Percentiles rank a stretch among this genome's conserved stretches.
Conservation (phyloP, 2,329 filamentous ascomycete genomes). For the Exophiala bonariae region DNA sequence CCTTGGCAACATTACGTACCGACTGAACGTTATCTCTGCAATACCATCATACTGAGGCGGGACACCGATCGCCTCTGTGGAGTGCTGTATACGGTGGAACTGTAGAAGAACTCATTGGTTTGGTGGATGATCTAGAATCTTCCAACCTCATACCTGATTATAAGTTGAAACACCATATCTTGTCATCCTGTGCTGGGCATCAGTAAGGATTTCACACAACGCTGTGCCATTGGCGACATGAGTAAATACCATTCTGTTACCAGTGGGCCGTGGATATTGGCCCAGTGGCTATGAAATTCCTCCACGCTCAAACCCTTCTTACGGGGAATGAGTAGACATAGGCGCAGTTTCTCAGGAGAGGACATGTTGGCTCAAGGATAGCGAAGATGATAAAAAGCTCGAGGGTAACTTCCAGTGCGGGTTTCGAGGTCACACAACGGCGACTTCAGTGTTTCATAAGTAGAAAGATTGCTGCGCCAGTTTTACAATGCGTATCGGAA, state of each 20-base stretch:
- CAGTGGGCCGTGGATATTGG: constrained; percentile 10
- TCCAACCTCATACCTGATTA: constrained; percentile 4
- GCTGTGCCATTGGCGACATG: neutral
- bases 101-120: neutral
- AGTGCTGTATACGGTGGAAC: constrained; percentile 5
- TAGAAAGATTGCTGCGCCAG: too few species aligned
- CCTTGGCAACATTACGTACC: constrained; percentile 1
- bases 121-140: neutral
- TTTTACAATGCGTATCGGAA: too few species aligned
- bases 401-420: too few species aligned
- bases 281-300: constrained; percentile 15
- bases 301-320: constrained; percentile 13
- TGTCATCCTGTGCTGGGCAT: constrained; percentile 1
- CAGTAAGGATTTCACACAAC: constrained; percentile 1
- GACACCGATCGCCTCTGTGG: constrained; percentile 5
- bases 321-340: constrained; percentile 13
- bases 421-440: too few species aligned
- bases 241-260: constrained; percentile 7
- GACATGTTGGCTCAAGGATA: neutral
- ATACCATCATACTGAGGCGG: constrained; percentile 13
- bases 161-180: constrained; percentile 11
- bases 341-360: neutral
- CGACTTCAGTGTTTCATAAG: too few species aligned
- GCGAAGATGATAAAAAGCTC: too few species aligned
- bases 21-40: constrained; percentile 8